A percentile compares a stretch with the other conserved stretches of the same genome.
Conservation (phyloP, 768 basidiomycete genomes). For the Sutorius australiensis region DNA sequence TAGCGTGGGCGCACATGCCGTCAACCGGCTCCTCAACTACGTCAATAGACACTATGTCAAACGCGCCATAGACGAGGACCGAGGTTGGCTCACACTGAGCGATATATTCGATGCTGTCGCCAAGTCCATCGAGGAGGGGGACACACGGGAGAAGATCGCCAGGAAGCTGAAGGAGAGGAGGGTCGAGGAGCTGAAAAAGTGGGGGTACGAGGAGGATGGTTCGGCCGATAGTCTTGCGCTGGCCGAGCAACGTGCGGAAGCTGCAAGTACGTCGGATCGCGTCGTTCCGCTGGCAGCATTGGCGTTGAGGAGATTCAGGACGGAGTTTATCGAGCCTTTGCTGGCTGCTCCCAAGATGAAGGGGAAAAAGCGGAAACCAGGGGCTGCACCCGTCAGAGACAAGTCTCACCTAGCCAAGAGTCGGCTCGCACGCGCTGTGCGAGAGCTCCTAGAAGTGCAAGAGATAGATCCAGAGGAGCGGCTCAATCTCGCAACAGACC, state of each 20-base stretch:
- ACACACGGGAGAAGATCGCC: conserved; percentile 59
- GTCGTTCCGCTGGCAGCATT: conserved; percentile 61
- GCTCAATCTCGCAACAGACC: conserved; percentile 42
- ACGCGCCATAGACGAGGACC: conserved; percentile 73
- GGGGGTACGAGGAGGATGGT: conserved; percentile 60
- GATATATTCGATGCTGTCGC: conserved; percentile 63
- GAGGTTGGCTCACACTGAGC: conserved; percentile 67
- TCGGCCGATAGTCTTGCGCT: conserved; percentile 44
- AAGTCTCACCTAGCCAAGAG: conserved; percentile 51
- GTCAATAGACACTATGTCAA: conserved; percentile 70
- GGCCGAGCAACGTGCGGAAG: conserved; percentile 71
- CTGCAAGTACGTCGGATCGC: conserved; percentile 64
- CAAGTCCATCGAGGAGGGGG: conserved; percentile 46
- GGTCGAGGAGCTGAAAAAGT: conserved; percentile 61
- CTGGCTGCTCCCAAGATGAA: conserved; percentile 65
- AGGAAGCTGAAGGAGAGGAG: conserved; percentile 56
- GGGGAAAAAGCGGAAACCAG: conserved; percentile 44
- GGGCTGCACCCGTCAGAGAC: conserved; percentile 39
- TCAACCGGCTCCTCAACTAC: conserved; percentile 73
- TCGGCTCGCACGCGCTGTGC: conserved; percentile 64
- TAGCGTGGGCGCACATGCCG: conserved; percentile 60
- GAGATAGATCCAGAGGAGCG: conserved; percentile 46
- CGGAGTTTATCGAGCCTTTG: conserved; percentile 67
- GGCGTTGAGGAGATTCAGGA: conserved; percentile 68
- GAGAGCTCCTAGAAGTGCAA: conserved; percentile 56